Conservation (phyloP, 2,329 filamentous ascomycete species). For the Pseudonectria foliicola region DNA sequence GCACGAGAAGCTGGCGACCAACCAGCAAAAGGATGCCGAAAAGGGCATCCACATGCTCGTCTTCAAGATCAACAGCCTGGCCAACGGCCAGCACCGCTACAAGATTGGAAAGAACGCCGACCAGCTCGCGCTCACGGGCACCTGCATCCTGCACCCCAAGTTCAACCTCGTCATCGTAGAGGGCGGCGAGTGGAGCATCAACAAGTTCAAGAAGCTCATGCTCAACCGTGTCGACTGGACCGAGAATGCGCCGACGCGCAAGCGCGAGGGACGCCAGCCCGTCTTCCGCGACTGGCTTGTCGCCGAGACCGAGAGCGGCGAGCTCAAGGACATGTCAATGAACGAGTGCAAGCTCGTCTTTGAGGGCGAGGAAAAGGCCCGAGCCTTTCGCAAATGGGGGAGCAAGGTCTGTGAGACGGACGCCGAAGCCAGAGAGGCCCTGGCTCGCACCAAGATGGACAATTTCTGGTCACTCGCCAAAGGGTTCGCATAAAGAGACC, state of each 20-base stretch:
- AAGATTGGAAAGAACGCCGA: conserved; percentile 91
- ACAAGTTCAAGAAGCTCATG: conserved; percentile 88
- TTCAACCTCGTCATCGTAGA: conserved; percentile 89
- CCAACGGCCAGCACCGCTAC: conserved; percentile 88
- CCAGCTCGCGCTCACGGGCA: conserved; percentile 76
- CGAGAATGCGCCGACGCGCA: conserved; percentile 68
- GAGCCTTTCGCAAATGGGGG: conserved; percentile 80
- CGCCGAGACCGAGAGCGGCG: conserved; percentile 69
- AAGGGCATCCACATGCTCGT: conserved; percentile 82
- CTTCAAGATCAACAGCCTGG: conserved; percentile 83
- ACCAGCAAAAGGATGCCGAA: conserved; percentile 81
- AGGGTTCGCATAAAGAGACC: conserved; percentile 29
- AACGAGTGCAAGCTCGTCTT: conserved; percentile 84
- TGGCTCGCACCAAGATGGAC: conserved; percentile 81
- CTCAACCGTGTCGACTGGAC: conserved; percentile 91
- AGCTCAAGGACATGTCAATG: conserved; percentile 69
- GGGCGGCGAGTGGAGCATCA: conserved; percentile 76
- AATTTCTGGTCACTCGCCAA: conserved; percentile 92
- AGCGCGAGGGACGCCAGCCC: conserved; percentile 53
- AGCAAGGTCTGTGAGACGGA: conserved; percentile 92
- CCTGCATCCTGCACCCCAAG: conserved; percentile 86
- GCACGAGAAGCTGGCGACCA: conserved; percentile 71
- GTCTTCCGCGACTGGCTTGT: conserved; percentile 68
- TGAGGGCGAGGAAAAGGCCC: conserved; percentile 78
- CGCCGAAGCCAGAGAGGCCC: conserved; percentile 72